Evolutionary conservation across 2,329 filamentous ascomycete genomes (phyloP), one percentile per base, ranked within the genome.

Genomic region (Xylaria sp.): DNA sequence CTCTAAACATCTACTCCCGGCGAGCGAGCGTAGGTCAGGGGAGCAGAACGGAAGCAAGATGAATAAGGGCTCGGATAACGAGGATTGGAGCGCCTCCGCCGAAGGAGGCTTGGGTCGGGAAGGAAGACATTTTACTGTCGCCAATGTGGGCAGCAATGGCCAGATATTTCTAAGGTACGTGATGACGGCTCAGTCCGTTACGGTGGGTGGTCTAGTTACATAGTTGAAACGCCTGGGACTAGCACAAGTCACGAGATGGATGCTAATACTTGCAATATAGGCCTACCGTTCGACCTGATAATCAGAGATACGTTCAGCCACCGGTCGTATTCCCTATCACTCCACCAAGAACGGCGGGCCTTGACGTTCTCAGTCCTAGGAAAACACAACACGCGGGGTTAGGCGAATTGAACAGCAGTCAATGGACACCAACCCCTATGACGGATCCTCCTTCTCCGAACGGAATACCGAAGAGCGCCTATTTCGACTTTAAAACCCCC

Each of bases 81-180:
- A 83, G 59, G 85, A 81, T 71, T 80, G 78, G 69, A 84, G 87
- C 55, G 78, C 87, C 59, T 77, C 81, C n/a, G 81, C 84, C 10
- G 89, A 91, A 70, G 84, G 84, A 60, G 78, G 81, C 59, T 85
- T 87, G 47, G 85, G 81, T 56, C 83, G 88, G 62, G 86, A 88
- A 73, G 88, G 87, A 49, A 85, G 89, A 56, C 87, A 91, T 71
- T 93, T 94, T 73, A 88, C 90, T 2, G 91, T 94, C 56, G 87
- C 89, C 52, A 93, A 93, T 75, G 90, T 94, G 62, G 90, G 90
- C 23, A 91, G 92, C 73, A 92, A 93, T 76, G 91, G 91, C 38
- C 87, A 88, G 73, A 91, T 94, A 75, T 94, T 92, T 76, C 75
- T 94, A 68, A 90, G 90, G 90, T 93, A 86, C 72, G 85, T 68